Conservation (phyloP, 2,329 filamentous ascomycete species). For the Cladobotryum protrusum region DNA sequence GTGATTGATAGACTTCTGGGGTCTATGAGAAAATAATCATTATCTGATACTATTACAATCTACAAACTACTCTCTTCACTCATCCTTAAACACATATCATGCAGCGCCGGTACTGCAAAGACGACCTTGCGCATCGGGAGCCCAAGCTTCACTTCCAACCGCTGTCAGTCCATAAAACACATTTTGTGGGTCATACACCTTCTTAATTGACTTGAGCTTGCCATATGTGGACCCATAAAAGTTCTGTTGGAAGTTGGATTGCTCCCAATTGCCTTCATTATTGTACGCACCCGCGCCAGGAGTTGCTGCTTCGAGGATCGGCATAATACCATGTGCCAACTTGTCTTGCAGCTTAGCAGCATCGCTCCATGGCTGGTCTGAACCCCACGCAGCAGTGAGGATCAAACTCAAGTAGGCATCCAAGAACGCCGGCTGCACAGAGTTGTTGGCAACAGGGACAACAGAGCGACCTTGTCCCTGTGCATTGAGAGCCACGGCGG, state of each 20-base stretch:
- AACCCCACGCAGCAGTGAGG: neutral
- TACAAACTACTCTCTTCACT: too few species aligned
- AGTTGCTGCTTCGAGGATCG: constrained; percentile 29
- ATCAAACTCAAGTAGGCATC: neutral
- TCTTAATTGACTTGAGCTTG: neutral
- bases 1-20: too few species aligned
- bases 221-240: neutral
- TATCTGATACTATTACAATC: too few species aligned
- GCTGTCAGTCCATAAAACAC: neutral
- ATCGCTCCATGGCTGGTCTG: neutral
- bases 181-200: neutral
- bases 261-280: neutral
- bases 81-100: too few species aligned
- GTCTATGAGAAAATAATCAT: too few species aligned
- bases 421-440: neutral
- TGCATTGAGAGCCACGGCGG: neutral
- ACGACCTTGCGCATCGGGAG: neutral
- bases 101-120: neutral
- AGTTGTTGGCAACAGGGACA: neutral
- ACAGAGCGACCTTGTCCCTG: neutral
- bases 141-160: neutral
- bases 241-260: neutral
- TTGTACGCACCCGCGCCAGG: constrained; percentile 19
- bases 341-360: neutral
- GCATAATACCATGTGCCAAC: constrained; percentile 28